Evolutionary conservation across 2,329 filamentous ascomycete species (phyloP), one percentile per base, ranked within the genome.

Genomic region (Aspergillus pseudonomiae): DNA sequence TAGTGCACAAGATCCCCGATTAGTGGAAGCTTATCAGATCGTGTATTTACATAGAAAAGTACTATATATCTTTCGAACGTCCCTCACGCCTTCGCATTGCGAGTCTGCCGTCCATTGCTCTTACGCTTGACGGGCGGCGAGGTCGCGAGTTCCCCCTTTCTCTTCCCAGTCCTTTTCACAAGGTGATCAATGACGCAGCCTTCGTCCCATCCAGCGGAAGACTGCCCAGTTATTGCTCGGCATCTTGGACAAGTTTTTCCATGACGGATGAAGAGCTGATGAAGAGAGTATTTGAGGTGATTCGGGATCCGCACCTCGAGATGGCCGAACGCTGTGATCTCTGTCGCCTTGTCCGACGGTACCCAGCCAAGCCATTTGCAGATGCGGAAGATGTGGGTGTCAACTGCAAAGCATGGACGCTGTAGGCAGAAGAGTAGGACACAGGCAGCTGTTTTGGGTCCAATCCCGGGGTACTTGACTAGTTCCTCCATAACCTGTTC

Each of bases 371-470:
- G 80, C 81, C 88, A 88, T 59, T 85, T 84, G 67, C 82, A 85
- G 16, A 89, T 81, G 1, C 88, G 84, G 70, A 89, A 89, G 63
- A 89, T 87, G 73, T 90, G 88, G 1, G 88, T 90, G 67, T 90
- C 88, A 10, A 89, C 88, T 0, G 88, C 88, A 67, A 90, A 89
- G 60, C 81, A 84, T 2, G 88, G 87, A 0, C 87, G 82, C 68
- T 87, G 85, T 7, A 90, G 80, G 70, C 87, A 89, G 77, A 90
- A 89, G 2, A 89, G 80, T 7, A 87, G 76, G 5, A 90, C 88
- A 66, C 88, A 90, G 2, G 86, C 86, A 3, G 88, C 88, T 0
- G 87, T 89, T 70, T 90, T 90, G n/a, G 85, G 83, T 0, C 88
- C 88, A 52, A 90, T 88, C 5, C 88, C 88, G 1, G 86, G 86